Conservation (phyloP, 139 green algal genomes). For the Auxenochlorella protothecoides region DNA sequence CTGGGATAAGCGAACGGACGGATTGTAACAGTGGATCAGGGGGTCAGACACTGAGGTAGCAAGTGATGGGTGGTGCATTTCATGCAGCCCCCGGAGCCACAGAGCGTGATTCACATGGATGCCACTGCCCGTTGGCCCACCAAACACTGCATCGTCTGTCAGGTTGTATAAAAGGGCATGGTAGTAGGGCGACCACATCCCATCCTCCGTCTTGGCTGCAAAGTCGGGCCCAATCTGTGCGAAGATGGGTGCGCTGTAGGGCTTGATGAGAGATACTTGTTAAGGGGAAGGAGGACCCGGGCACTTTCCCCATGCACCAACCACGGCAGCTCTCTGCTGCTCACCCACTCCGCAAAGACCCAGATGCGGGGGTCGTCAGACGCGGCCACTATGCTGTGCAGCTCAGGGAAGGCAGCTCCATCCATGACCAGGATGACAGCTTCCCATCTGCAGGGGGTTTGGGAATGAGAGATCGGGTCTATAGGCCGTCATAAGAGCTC, state of each 20-base stretch:
- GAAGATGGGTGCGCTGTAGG: background rate
- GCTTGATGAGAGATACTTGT: background rate
- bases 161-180: slow-evolving; percentile 71
- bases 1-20: too few species aligned
- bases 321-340: background rate
- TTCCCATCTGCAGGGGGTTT: slow-evolving; percentile 45
- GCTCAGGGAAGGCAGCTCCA: slow-evolving; percentile 48
- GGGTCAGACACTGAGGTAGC: too few species aligned
- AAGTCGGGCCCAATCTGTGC: slow-evolving; percentile 41
- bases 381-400: slow-evolving; percentile 49
- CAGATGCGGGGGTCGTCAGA: slow-evolving; percentile 47
- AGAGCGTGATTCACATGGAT: slow-evolving; percentile 19
- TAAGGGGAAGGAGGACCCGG: background rate
- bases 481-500: background rate
- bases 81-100: too few species aligned
- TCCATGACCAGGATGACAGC: slow-evolving; percentile 63
- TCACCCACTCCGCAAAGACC: slow-evolving; percentile 67
- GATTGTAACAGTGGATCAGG: too few species aligned
- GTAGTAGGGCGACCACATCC: slow-evolving; percentile 48
- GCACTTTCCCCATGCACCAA: background rate
- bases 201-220: slow-evolving; percentile 31
- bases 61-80: too few species aligned
- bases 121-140: too few species aligned
- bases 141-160: slow-evolving; percentile 48
- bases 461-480: background rate